Evolutionary conservation across 805 yeast species (phyloP), one percentile per base, ranked within the genome.

Genomic region (Yarrowia bubula): DNA sequence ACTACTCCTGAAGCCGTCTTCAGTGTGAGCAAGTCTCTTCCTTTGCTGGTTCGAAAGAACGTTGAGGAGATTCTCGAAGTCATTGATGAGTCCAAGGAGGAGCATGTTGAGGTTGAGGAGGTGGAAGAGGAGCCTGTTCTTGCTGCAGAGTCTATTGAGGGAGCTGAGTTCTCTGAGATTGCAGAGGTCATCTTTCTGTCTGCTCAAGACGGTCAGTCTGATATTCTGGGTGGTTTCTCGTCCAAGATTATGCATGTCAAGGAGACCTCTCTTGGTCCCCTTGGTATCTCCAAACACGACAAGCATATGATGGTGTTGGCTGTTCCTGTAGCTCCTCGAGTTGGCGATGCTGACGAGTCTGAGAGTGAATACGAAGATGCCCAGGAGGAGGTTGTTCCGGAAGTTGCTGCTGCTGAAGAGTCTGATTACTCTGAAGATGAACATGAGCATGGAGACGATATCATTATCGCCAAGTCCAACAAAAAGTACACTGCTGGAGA

Each of bases 21-120:
- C 17, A 63, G 69, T 35, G 69, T 68, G 8, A 66, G 71, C 15
- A 71, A 66, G 43, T 67, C 75, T 66, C 78, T 80, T 48, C 80
- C 86, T 22, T 87, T 83, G 63, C 78, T 76, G 68, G 86, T 89
- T 5, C 79, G 95, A 57, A 73, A 82, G 22, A 80, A 83, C 71
- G 82, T 88, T 1, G 80, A 81, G 66, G 83, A 80, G 47, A 71
- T 92, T 41, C 86, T 91, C 0, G 79, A 77, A n/a, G 67, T 89
- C 37, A 83, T 91, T 1, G 76, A 80, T 63, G 47, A 64, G 8
- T 67, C 69, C 61, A 62, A 64, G 41, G 63, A 38, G 41, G 47
- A 55, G 47, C 61, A 55, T 41, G 47, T 55, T 5, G 64, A 55
- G 44, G 65, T 32, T 1, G 64, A 33, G 32, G 48, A 44, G 33